phyloP scores from a whole-genome alignment of 164 flowering plant species.

The Berberis thunbergii region DNA sequence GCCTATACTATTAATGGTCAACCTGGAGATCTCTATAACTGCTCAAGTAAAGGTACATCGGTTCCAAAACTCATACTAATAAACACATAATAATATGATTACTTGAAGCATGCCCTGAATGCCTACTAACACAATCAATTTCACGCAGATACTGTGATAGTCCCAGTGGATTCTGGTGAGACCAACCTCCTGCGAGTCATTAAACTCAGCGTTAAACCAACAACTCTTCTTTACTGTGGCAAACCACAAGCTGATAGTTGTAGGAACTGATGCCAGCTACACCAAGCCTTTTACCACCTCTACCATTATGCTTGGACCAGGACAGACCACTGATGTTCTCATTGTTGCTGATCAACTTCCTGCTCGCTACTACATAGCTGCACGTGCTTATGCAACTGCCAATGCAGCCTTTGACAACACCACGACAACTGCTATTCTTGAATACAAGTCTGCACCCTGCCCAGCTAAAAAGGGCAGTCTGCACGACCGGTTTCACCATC shows the following conservation, averaged over 20 bases:
- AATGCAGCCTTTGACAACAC: slow-evolving; percentile 75
- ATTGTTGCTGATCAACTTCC: slow-evolving; percentile 67
- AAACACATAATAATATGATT: too few relatives aligned
- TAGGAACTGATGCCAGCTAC: slow-evolving; percentile 71
- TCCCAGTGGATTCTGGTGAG: slow-evolving; percentile 61
- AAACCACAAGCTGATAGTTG: slow-evolving; percentile 64
- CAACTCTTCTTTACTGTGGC: slow-evolving; percentile 66
- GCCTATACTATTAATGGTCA: slow-evolving; percentile 93
- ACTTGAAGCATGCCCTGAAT: too few relatives aligned
- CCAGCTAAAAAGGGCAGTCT: slow-evolving; percentile 17
- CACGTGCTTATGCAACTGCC: slow-evolving; percentile 56
- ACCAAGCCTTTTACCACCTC: slow-evolving; percentile 57
- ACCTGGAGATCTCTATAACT: slow-evolving; percentile 88
- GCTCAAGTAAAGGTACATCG: slow-evolving; percentile 63
- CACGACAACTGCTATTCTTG: slow-evolving; percentile 80
- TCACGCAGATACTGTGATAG: slow-evolving; percentile 43
- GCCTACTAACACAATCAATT: neutral
- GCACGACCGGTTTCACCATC: slow-evolving; percentile 40
- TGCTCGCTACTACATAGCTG: slow-evolving; percentile 85
- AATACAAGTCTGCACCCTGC: slow-evolving; percentile 42
- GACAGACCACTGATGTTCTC: slow-evolving; percentile 80
- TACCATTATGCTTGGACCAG: slow-evolving; percentile 77
- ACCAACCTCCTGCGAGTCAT: slow-evolving; percentile 62
- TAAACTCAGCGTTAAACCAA: slow-evolving; percentile 66
- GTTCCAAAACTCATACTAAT: neutral